A percentile compares a stretch with the other conserved stretches of the same genome.
Evolutionary conservation across 1,284 basidiomycete species (phyloP).

Genomic region (Amylostereum chailletii): DNA sequence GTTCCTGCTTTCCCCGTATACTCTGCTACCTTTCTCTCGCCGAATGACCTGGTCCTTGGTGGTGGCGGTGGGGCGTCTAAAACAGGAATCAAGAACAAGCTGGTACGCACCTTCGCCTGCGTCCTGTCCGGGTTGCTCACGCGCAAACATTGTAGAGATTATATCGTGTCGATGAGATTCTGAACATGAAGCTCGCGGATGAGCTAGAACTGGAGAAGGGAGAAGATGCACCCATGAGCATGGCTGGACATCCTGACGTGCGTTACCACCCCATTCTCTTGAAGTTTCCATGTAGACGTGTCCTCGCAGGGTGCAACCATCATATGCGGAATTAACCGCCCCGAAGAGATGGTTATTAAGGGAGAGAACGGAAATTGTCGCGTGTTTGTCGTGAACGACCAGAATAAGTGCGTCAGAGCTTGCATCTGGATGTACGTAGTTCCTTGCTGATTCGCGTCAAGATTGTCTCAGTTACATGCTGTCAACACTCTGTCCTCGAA

Average conservation of each 20-base stretch:
- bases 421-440: conserved; percentile 1
- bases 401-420: conserved; percentile 37
- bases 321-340: conserved; percentile 81
- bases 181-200: conserved; percentile 48
- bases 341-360: conserved; percentile 47
- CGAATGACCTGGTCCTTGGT: conserved; percentile 73
- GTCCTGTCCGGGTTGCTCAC: conserved; percentile 2
- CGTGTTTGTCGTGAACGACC: conserved; percentile 51
- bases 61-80: conserved; percentile 80
- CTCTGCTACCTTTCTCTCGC: conserved; percentile 74
- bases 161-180: conserved; percentile 57
- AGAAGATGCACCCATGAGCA: conserved; percentile 92
- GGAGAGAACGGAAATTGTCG: conserved; percentile 81
- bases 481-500: conserved; percentile 54
- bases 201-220: conserved; percentile 72
- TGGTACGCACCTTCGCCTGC: conserved; percentile 43
- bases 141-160: conserved; percentile 41
- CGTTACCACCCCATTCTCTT: conserved; percentile 6
- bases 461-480: conserved; percentile 34
- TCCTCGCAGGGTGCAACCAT: conserved; percentile 38
- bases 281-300: neutral
- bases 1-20: conserved; percentile 81
- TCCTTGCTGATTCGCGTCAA: conserved; percentile 4
- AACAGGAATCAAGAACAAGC: conserved; percentile 87
- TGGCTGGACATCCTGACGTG: conserved; percentile 65